Conservation (phyloP, 495 filamentous ascomycete genomes). For the Aspergillus kassunensis region DNA sequence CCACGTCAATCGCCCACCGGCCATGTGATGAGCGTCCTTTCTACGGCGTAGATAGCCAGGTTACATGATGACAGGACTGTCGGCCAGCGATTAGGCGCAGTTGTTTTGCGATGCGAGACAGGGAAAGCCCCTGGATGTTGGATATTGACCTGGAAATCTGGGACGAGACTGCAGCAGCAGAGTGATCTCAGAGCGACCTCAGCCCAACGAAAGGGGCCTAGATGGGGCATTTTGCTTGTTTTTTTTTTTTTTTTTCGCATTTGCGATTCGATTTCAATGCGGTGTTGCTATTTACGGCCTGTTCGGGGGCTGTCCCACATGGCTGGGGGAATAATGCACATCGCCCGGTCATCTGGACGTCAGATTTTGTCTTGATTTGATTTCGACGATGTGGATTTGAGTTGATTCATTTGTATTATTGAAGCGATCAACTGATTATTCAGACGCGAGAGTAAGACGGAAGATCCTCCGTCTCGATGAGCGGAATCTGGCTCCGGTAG, state of each 20-base stretch:
- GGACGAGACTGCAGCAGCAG: conserved; percentile 1
- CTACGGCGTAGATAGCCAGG: not conserved
- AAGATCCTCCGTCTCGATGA: conserved; percentile 1
- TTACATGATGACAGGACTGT: conserved; percentile 3
- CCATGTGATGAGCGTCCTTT: conserved; percentile 19
- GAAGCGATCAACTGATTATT: no score
- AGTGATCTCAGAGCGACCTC: conserved; percentile 9
- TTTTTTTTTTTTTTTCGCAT: no score
- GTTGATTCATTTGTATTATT: no score
- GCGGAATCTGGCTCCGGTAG: not conserved
- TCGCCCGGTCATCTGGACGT: conserved; percentile 10
- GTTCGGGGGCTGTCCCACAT: conserved; percentile 8
- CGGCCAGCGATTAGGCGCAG: not conserved
- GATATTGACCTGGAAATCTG: no score
- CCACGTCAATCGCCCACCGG: conserved; percentile 19
- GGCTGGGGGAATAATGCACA: conserved; percentile 5
- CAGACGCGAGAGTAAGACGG: no score
- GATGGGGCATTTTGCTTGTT: conserved; percentile 7
- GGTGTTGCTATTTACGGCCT: conserved; percentile 7
- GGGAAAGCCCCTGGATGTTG: not conserved
- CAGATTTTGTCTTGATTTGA: not conserved
- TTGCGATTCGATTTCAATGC: no score
- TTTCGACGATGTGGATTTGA: no score
- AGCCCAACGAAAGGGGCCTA: conserved; percentile 2
- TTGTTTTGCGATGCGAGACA: not conserved